Percentiles rank a stretch among this genome's conserved stretches.
These are phyloP conservation scores for Teratosphaeriaceae sp. DNA, from an alignment of 2,329 filamentous ascomycete genomes.

Conservation along the genomic window DNA sequence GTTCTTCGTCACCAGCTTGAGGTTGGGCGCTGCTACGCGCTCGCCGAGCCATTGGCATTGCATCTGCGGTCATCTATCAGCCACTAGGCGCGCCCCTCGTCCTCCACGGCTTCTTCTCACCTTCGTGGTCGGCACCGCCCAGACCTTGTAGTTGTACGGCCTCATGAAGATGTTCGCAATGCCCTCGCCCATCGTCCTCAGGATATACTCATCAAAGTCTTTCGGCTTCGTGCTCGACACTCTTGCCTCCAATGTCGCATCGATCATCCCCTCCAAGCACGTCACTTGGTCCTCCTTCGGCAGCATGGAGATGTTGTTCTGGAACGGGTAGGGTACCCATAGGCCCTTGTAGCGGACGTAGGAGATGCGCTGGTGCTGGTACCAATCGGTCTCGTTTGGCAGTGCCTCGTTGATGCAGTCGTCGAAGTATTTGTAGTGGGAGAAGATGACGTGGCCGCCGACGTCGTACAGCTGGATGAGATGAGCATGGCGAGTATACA, in stretches of 20 bases:
- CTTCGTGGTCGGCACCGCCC: constrained; percentile 96
- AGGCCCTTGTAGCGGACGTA: constrained; percentile 95
- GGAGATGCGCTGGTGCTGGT: constrained; percentile 94
- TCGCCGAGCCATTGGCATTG: constrained; percentile 98
- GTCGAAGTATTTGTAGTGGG: constrained; percentile 99
- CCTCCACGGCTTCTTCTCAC: too few relatives aligned
- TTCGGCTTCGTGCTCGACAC: constrained; percentile 87
- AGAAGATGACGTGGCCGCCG: constrained; percentile 97
- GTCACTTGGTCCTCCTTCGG: constrained; percentile 95
- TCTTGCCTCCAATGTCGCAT: constrained; percentile 80
- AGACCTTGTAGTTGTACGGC: constrained; percentile 99
- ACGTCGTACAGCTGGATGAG: constrained; percentile 83
- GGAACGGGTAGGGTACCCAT: constrained; percentile 99
- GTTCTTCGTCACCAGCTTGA: constrained; percentile 91
- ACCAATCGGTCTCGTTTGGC: constrained; percentile 92
- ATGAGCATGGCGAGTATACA: constrained; percentile 1
- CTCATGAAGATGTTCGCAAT: constrained; percentile 97
- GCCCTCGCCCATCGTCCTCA: constrained; percentile 83
- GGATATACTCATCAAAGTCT: constrained; percentile 97
- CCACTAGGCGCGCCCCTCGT: too few relatives aligned
- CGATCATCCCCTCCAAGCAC: constrained; percentile 92
- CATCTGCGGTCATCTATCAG: constrained; percentile 58
- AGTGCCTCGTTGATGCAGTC: constrained; percentile 97
- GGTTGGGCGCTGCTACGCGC: constrained; percentile 92
- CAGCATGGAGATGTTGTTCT: constrained; percentile 99